Percentiles rank a stretch among this genome's conserved stretches.
phyloP scores from a whole-genome alignment of 78 protist species.

The Dictyostelium intermedium region DNA sequence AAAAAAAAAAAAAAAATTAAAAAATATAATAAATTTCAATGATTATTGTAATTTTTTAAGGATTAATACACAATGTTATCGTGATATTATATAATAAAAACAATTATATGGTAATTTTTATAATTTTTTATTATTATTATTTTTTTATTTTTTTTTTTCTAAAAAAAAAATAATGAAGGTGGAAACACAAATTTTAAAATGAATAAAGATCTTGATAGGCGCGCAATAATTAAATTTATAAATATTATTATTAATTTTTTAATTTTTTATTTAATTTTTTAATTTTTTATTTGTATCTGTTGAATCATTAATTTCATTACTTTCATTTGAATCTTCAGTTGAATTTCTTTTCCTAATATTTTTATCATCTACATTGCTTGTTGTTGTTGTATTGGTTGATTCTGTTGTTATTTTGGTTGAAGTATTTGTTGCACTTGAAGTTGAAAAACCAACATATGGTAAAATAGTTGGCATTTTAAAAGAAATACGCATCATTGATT shows the following conservation, averaged over 20 bases:
- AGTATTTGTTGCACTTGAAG: neutral
- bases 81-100: too few relatives aligned
- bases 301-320: neutral
- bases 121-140: too few relatives aligned
- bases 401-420: neutral
- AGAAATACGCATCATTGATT: constrained; percentile 90
- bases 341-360: neutral
- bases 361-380: neutral
- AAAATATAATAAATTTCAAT: neutral
- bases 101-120: too few relatives aligned
- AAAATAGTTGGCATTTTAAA: constrained; percentile 81
- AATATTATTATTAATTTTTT: neutral
- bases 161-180: too few relatives aligned
- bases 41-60: neutral
- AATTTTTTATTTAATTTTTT: neutral
- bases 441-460: neutral
- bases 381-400: neutral
- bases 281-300: neutral
- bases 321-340: neutral
- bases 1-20: neutral
- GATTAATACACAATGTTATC: too few relatives aligned
- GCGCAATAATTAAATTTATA: neutral
- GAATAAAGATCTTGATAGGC: too few relatives aligned
- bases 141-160: too few relatives aligned
- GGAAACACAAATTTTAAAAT: too few relatives aligned